phyloP scores from a whole-genome alignment of 129 eudicot species.

The Centrapalus pauciflorus region DNA sequence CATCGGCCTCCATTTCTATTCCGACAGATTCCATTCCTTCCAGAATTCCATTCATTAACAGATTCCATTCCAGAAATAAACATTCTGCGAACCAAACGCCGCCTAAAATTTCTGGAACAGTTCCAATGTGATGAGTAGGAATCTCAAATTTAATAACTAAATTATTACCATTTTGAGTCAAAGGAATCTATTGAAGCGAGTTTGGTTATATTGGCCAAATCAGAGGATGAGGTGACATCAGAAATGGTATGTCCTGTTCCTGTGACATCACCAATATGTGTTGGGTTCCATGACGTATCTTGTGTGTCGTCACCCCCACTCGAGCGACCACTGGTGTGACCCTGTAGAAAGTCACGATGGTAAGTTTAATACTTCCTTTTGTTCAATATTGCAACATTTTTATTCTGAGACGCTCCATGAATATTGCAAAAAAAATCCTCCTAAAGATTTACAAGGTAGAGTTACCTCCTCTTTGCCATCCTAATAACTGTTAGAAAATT shows the following conservation, averaged over 20 bases:
- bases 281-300: conserved; percentile 63
- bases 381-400: background rate
- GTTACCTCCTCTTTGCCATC: background rate
- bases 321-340: conserved; percentile 35
- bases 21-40: no score
- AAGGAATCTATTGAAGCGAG: conserved; percentile 95
- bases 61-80: no score
- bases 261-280: conserved; percentile 60
- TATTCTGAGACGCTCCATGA: background rate
- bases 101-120: background rate
- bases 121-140: background rate
- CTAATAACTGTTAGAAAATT: background rate
- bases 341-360: conserved; percentile 21
- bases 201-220: conserved; percentile 60
- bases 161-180: conserved; percentile 86
- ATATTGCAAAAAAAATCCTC: background rate
- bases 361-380: background rate
- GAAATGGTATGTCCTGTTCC: conserved; percentile 37
- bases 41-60: no score
- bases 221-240: conserved; percentile 51
- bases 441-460: background rate
- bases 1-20: no score
- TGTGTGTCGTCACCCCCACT: conserved; percentile 48
- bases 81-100: no score
- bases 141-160: background rate